phyloP scores from a whole-genome alignment of 2,329 filamentous ascomycete species.

The Neonectria faginata region DNA sequence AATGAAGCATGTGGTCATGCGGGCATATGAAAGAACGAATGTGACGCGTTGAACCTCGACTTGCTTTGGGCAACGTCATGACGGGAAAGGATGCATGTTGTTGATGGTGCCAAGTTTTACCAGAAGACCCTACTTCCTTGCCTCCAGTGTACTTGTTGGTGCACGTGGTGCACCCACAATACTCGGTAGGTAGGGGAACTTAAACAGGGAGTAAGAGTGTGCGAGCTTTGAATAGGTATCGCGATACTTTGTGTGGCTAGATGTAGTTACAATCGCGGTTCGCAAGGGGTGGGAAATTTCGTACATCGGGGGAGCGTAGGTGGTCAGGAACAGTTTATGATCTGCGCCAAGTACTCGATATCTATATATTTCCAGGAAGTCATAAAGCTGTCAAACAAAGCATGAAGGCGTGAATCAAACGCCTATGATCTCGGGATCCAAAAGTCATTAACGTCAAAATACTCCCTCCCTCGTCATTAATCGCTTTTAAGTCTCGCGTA shows the following conservation, averaged over 20 bases:
- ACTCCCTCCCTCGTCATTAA: conserved; percentile 2
- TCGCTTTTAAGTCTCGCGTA: background rate
- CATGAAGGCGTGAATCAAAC: background rate
- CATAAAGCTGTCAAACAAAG: background rate
- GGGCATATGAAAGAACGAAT: too few species aligned
- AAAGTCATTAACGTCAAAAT: conserved; percentile 3
- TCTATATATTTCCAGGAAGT: conserved; percentile 9
- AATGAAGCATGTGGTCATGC: too few species aligned
- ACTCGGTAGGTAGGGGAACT: too few species aligned
- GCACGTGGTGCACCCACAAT: too few species aligned
- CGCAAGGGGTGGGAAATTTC: background rate
- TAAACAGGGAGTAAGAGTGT: background rate
- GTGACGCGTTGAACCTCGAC: too few species aligned
- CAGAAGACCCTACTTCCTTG: too few species aligned
- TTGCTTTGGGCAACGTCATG: too few species aligned
- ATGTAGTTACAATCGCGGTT: background rate
- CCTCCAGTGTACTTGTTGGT: too few species aligned
- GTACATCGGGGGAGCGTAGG: background rate
- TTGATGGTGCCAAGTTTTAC: too few species aligned
- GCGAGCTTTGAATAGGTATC: background rate
- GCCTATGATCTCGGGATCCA: conserved; percentile 2
- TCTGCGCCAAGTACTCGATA: conserved; percentile 4
- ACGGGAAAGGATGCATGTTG: too few species aligned
- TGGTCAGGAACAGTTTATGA: conserved; percentile 8
- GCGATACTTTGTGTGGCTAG: background rate